phyloP scores from a whole-genome alignment of 179 eudicot species.

The Silene noctiflora region DNA sequence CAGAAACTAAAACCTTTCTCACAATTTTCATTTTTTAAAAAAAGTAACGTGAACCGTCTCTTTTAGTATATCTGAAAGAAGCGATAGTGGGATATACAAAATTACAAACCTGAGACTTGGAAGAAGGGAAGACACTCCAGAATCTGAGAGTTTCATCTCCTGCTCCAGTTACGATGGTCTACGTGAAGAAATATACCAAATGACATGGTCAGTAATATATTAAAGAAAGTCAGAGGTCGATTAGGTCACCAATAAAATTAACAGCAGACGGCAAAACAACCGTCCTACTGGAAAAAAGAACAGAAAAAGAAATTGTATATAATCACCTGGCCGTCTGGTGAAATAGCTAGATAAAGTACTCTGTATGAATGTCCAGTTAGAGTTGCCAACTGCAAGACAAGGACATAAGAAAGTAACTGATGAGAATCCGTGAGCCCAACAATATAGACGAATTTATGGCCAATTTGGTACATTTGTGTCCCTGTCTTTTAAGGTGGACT shows the following conservation, averaged over 20 bases:
- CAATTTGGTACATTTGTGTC: too few species aligned
- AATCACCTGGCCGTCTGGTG: slow-evolving; percentile 91
- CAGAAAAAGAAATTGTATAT: not conserved
- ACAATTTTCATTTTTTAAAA: too few species aligned
- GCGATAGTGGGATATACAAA: not conserved
- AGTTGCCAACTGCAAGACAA: slow-evolving; percentile 65
- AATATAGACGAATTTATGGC: too few species aligned
- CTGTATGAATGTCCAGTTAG: slow-evolving; percentile 82
- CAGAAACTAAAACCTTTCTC: too few species aligned
- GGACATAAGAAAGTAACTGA: not conserved
- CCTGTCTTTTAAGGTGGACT: too few species aligned
- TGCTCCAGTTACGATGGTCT: slow-evolving; percentile 98
- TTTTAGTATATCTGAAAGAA: too few species aligned
- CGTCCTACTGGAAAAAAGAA: not conserved
- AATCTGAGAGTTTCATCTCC: slow-evolving; percentile 97
- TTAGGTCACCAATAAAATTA: not conserved
- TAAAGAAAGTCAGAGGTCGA: not conserved
- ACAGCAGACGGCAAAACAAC: not conserved
- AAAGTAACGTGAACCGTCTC: too few species aligned
- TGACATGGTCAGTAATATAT: not conserved
- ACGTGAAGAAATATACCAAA: slow-evolving; percentile 24
- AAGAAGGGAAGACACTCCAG: slow-evolving; percentile 96
- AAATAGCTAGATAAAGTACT: slow-evolving; percentile 87
- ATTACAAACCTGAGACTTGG: slow-evolving; percentile 74
- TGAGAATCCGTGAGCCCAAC: not conserved